A percentile compares a stretch with the other conserved stretches of the same genome.
These are phyloP conservation scores for Vanderwaltozyma polyspora DNA, from an alignment of 805 yeast species.

Conservation along the genomic window DNA sequence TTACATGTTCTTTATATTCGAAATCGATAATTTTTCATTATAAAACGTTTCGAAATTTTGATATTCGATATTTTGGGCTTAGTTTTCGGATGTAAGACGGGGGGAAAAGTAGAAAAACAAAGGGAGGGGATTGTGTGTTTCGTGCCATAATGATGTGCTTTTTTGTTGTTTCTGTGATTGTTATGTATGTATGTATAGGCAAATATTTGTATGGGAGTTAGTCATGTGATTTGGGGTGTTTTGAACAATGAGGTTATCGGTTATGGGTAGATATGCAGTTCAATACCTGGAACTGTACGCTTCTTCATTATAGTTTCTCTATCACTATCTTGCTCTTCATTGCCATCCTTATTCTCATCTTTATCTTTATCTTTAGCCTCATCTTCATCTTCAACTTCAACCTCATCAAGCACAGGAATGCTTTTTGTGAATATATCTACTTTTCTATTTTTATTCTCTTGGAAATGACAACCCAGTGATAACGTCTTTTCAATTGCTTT, in stretches of 20 bases:
- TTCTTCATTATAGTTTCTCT: conserved; percentile 25
- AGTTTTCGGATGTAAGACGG: too few species aligned
- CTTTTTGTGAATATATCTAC: conserved; percentile 57
- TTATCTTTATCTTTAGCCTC: neutral
- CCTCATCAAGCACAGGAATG: conserved; percentile 54
- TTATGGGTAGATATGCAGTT: conserved; percentile 29
- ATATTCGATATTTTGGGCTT: too few species aligned
- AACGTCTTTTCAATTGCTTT: conserved; percentile 52
- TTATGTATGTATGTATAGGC: neutral
- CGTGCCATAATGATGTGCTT: too few species aligned
- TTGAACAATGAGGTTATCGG: too few species aligned
- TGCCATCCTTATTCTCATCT: conserved; percentile 17
- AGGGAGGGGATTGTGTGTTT: too few species aligned
- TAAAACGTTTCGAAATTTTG: too few species aligned
- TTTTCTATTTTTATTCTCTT: conserved; percentile 35
- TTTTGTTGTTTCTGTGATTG: too few species aligned
- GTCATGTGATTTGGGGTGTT: too few species aligned
- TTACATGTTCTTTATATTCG: too few species aligned
- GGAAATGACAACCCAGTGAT: conserved; percentile 51
- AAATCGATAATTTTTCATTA: too few species aligned
- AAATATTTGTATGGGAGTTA: neutral
- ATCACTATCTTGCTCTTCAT: too few species aligned
- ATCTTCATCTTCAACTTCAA: conserved; percentile 17
- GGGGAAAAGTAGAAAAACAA: too few species aligned
- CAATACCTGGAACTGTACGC: conserved; percentile 34